A percentile compares a stretch with the other conserved stretches of the same genome.
Evolutionary conservation across 345 rosid genomes (phyloP).

Genomic region (Eucalyptus curtisii): DNA sequence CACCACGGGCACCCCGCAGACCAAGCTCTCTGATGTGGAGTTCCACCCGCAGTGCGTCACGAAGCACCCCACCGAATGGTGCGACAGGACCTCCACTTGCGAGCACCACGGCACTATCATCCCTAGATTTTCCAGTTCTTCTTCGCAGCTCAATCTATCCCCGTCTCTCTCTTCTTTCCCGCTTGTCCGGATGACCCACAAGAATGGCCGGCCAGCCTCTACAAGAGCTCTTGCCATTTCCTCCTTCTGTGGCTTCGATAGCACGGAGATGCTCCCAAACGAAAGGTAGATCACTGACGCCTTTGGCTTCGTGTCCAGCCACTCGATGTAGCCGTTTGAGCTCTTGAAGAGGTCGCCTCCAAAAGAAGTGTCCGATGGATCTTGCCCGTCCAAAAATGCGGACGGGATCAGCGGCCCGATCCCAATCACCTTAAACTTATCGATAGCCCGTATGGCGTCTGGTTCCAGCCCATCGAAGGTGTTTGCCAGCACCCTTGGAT

Average conservation of each 20-base stretch:
- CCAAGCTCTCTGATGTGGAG: constrained; percentile 22
- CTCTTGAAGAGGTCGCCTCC: constrained; percentile 15
- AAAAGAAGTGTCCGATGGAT: background rate
- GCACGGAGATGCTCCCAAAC: constrained; percentile 16
- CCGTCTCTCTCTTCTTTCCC: background rate
- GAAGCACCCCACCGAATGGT: constrained; percentile 22
- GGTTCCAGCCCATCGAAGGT: constrained; percentile 44
- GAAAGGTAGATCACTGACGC: constrained; percentile 18
- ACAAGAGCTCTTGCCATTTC: background rate
- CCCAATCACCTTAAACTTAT: constrained; percentile 6
- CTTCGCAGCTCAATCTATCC: background rate
- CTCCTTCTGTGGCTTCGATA: constrained; percentile 7
- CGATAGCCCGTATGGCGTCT: constrained; percentile 15
- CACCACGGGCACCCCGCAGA: constrained; percentile 15
- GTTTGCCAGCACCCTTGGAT: constrained; percentile 31
- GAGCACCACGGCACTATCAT: constrained; percentile 25
- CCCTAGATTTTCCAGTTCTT: background rate
- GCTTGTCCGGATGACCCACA: constrained; percentile 18
- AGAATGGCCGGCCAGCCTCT: background rate
- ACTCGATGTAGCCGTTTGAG: constrained; percentile 13
- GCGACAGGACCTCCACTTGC: constrained; percentile 24
- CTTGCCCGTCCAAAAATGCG: background rate
- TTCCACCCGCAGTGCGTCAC: constrained; percentile 32
- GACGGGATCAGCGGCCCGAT: constrained; percentile 47
- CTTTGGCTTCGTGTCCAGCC: constrained; percentile 23